Conservation (phyloP, 306 rosid species). For the Pyrus betulifolia region DNA sequence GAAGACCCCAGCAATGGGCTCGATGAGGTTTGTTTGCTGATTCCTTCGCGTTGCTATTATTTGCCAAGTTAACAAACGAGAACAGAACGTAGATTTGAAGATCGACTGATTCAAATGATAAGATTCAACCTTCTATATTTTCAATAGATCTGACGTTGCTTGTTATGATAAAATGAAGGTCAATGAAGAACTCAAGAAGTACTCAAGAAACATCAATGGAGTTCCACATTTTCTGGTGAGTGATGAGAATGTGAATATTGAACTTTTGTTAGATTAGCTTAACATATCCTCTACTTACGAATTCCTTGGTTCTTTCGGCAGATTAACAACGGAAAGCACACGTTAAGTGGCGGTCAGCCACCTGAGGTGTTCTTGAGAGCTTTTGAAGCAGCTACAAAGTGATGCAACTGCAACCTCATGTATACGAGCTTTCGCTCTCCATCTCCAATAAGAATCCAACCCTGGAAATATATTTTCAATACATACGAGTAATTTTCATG, state of each 20-base stretch:
- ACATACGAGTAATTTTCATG: not conserved
- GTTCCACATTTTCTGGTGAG: slow-evolving; percentile 76
- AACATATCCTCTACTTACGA: not conserved
- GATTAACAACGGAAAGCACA: slow-evolving; percentile 68
- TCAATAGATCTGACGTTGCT: slow-evolving; percentile 12
- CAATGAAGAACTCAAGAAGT: slow-evolving; percentile 53
- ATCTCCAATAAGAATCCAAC: not conserved
- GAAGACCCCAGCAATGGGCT: slow-evolving; percentile 63
- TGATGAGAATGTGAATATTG: slow-evolving; percentile 7
- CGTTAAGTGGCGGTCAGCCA: slow-evolving; percentile 66
- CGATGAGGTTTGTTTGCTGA: slow-evolving; percentile 47
- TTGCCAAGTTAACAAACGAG: not conserved
- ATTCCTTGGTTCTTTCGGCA: slow-evolving; percentile 26
- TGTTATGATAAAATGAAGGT: slow-evolving; percentile 38
- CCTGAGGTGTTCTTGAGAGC: slow-evolving; percentile 72
- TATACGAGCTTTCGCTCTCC: not conserved
- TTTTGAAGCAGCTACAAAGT: slow-evolving; percentile 44
- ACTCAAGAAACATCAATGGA: slow-evolving; percentile 47
- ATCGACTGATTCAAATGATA: not conserved
- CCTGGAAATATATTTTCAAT: not conserved
- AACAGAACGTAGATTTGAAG: not conserved
- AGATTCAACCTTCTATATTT: not conserved
- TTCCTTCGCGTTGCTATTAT: slow-evolving; percentile 7
- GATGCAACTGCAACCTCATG: slow-evolving; percentile 1
- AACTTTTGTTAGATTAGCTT: not conserved